A percentile compares a stretch with the other conserved stretches of the same genome.
Conservation (phyloP, 345 rosid species). For the Pistacia atlantica region DNA sequence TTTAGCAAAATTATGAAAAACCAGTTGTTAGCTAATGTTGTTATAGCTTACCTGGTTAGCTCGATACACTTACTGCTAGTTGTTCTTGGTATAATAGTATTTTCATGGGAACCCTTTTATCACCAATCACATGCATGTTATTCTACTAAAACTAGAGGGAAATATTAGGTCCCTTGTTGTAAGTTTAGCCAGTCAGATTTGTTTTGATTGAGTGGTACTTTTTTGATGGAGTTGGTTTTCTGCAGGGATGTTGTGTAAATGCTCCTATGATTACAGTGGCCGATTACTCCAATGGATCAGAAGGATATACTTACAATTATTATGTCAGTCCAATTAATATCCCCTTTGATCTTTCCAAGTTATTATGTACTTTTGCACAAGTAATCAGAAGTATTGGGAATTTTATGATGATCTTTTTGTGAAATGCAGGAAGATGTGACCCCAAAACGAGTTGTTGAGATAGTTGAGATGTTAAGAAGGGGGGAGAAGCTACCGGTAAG, state of each 20-base stretch:
- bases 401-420: conserved; percentile 24
- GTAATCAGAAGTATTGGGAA: conserved; percentile 2
- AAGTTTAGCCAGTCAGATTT: neutral
- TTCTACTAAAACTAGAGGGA: neutral
- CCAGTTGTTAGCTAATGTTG: neutral
- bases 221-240: conserved; percentile 25
- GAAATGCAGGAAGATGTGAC: conserved; percentile 88
- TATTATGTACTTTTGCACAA: neutral
- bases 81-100: neutral
- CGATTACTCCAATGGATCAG: conserved; percentile 91
- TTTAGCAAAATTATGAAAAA: neutral
- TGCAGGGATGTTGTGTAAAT: conserved; percentile 96
- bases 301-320: conserved; percentile 93
- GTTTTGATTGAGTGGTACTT: conserved; percentile 3
- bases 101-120: conserved; percentile 1
- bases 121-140: neutral
- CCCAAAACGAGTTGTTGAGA: conserved; percentile 85
- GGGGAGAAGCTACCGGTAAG: conserved; percentile 95
- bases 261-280: conserved; percentile 99
- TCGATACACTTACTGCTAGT: conserved; percentile 1
- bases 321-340: conserved; percentile 51
- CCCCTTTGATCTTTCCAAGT: conserved; percentile 10
- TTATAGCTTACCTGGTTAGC: neutral
- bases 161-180: neutral
- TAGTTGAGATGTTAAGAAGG: conserved; percentile 79